Evolutionary conservation across 805 yeast genomes (phyloP).

Genomic region (Spathaspora arborariae): DNA sequence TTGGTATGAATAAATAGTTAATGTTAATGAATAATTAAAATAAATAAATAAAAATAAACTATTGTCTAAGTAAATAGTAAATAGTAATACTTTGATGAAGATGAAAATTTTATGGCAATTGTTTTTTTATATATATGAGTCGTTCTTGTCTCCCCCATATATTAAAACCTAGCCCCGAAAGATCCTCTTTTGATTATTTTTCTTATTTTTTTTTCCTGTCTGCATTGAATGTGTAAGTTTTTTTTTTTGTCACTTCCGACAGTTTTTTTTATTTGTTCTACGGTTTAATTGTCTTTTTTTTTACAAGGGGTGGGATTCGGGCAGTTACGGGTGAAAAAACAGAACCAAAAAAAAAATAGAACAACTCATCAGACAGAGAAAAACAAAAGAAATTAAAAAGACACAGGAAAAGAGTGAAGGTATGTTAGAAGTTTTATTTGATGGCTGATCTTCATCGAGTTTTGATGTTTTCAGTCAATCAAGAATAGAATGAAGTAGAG

Average conservation of each 20-base stretch:
- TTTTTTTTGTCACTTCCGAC: neutral
- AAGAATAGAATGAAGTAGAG: no score
- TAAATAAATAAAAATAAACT: neutral
- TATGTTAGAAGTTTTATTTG: neutral
- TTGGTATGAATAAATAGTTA: neutral
- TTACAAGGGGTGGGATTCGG: neutral
- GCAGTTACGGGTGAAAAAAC: neutral
- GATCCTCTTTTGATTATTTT: neutral
- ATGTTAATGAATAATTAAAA: neutral
- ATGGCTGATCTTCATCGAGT: neutral
- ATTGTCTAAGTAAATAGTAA: neutral
- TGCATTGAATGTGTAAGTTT: neutral
- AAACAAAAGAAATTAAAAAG: neutral
- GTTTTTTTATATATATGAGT: neutral
- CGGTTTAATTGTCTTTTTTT: neutral
- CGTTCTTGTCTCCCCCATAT: neutral
- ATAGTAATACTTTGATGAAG: neutral
- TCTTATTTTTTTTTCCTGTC: neutral
- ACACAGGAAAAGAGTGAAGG: neutral
- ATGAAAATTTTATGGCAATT: neutral
- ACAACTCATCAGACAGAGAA: conserved; percentile 1
- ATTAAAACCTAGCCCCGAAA: neutral
- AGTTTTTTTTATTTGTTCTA: neutral
- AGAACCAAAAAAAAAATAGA: neutral
- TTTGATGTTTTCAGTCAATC: no score